phyloP scores from a whole-genome alignment of 2,329 filamentous ascomycete genomes.

The Stemphylium beticola region DNA sequence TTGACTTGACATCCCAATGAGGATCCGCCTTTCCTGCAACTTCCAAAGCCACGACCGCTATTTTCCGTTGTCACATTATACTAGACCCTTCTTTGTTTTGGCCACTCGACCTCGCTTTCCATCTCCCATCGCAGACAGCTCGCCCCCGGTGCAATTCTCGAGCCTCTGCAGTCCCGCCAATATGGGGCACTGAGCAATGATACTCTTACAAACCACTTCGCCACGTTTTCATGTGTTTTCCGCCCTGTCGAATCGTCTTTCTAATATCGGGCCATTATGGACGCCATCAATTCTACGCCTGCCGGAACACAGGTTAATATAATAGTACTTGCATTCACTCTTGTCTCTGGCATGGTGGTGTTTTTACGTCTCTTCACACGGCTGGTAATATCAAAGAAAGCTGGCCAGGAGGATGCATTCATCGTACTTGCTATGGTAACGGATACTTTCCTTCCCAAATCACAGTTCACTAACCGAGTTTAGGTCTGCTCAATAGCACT shows the following conservation, averaged over 20 bases:
- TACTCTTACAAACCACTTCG: background rate
- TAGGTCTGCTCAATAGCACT: constrained; percentile 38
- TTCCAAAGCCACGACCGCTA: background rate
- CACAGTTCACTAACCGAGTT: constrained; percentile 9
- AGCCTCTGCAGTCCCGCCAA: background rate
- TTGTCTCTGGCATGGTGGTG: constrained; percentile 37
- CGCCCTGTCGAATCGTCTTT: constrained; percentile 5
- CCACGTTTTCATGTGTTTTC: constrained; percentile 6
- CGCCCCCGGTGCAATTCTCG: background rate
- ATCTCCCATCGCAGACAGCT: background rate
- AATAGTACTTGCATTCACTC: constrained; percentile 40
- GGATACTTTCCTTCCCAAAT: background rate
- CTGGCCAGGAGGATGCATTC: constrained; percentile 38
- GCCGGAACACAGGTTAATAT: constrained; percentile 41
- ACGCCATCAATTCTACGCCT: constrained; percentile 26
- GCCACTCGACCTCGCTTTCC: background rate
- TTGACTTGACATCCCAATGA: constrained; percentile 3
- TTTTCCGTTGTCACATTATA: background rate
- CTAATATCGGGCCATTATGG: constrained; percentile 6
- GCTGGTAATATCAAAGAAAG: constrained; percentile 29
- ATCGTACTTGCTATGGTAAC: constrained; percentile 44
- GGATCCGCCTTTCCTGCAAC: constrained; percentile 1
- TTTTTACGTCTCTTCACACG: constrained; percentile 42
- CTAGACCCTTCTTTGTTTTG: background rate
- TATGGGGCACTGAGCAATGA: constrained; percentile 8